A percentile compares a stretch with the other conserved stretches of the same genome.
phyloP scores from a whole-genome alignment of 202 grass and related monocot genomes.

The Schoenoplectus tabernaemontani region DNA sequence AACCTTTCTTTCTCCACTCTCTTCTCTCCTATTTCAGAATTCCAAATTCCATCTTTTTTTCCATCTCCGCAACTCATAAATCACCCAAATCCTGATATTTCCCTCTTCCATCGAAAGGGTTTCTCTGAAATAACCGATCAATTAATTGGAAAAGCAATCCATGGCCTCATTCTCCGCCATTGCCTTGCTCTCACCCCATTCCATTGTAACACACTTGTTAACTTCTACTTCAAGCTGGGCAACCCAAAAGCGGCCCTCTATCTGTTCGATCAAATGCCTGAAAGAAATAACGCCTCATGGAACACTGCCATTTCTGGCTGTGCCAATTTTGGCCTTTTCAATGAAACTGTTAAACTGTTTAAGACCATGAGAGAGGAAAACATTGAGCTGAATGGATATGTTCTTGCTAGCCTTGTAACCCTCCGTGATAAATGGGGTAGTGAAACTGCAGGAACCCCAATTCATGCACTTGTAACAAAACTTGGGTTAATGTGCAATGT shows the following conservation, averaged over 20 bases:
- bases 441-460: conserved; percentile 17
- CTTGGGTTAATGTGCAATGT: conserved; percentile 47
- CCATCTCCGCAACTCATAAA: not conserved
- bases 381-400: conserved; percentile 46
- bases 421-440: conserved; percentile 28
- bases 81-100: conserved; percentile 46
- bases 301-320: conserved; percentile 54
- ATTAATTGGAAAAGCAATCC: conserved; percentile 28
- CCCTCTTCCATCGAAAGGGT: conserved; percentile 39
- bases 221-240: conserved; percentile 26
- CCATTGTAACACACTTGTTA: conserved; percentile 33
- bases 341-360: conserved; percentile 23
- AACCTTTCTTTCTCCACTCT: not conserved
- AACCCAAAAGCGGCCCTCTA: conserved; percentile 18
- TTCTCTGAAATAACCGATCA: conserved; percentile 45
- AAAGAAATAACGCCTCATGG: conserved; percentile 42
- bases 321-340: conserved; percentile 18
- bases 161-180: conserved; percentile 24
- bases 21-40: not conserved
- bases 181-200: conserved; percentile 21
- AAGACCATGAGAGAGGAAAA: conserved; percentile 27
- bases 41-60: not conserved
- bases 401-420: conserved; percentile 53
- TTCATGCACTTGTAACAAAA: conserved; percentile 48
- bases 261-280: conserved; percentile 48